Conservation (phyloP, 441 rosid genomes). For the Gossypium gossypioides region DNA sequence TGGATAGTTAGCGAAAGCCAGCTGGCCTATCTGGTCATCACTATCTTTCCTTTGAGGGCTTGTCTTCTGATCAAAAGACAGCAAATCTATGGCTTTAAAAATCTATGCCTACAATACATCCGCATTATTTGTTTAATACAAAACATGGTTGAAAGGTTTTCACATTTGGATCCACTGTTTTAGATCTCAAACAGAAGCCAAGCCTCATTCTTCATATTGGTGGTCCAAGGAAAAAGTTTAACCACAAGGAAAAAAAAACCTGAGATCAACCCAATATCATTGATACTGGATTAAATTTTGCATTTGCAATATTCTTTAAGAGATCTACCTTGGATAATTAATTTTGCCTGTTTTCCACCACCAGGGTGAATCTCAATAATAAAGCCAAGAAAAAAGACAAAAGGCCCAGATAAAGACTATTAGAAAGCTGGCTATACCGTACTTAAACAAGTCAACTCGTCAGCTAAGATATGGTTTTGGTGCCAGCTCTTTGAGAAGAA, state of each 20-base stretch:
- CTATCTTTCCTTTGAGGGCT: neutral
- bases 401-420: neutral
- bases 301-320: neutral
- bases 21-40: conserved; percentile 18
- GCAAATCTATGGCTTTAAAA: conserved; percentile 3
- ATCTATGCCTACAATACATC: neutral
- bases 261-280: neutral
- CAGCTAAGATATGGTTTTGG: conserved; percentile 2
- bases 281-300: neutral
- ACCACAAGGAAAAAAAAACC: neutral
- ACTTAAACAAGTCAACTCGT: conserved; percentile 6
- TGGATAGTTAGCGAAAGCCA: conserved; percentile 4
- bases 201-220: neutral
- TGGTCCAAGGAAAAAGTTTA: neutral
- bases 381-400: conserved; percentile 3
- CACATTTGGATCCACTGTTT: neutral
- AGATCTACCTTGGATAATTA: conserved; percentile 8
- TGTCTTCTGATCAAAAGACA: conserved; percentile 21
- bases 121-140: conserved; percentile 2
- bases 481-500: conserved; percentile 7
- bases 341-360: neutral
- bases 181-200: conserved; percentile 8
- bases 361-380: neutral
- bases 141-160: neutral
- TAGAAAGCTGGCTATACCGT: neutral